Conservation (phyloP, 495 filamentous ascomycete species). For the Trichoderma gamsii region DNA sequence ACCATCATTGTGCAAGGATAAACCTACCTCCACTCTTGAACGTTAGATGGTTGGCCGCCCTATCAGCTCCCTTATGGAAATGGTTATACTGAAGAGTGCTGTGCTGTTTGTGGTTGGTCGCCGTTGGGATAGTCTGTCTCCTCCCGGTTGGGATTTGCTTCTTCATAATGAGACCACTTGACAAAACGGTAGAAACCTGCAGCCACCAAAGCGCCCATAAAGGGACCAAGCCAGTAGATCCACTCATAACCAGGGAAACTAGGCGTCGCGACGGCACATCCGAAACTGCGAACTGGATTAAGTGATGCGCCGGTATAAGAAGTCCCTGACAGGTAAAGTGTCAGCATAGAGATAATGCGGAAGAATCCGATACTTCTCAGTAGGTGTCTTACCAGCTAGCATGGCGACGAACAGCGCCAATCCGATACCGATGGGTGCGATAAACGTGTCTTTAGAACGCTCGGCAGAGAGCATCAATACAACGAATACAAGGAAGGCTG, state of each 20-base stretch:
- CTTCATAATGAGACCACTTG: slow-evolving; percentile 63
- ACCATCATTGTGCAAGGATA: too few relatives aligned
- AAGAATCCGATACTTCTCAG: neutral
- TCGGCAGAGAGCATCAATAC: slow-evolving; percentile 72
- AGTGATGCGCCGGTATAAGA: slow-evolving; percentile 51
- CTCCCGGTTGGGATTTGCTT: slow-evolving; percentile 71
- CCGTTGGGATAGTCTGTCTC: neutral
- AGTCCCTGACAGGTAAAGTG: slow-evolving; percentile 34
- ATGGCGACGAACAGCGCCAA: slow-evolving; percentile 62
- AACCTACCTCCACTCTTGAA: too few relatives aligned
- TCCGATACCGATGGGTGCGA: slow-evolving; percentile 70
- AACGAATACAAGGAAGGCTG: slow-evolving; percentile 61
- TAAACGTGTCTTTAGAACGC: slow-evolving; percentile 66
- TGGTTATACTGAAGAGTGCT: neutral
- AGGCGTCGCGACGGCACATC: slow-evolving; percentile 41
- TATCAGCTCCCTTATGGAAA: neutral
- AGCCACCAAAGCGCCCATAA: slow-evolving; percentile 58
- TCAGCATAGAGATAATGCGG: neutral
- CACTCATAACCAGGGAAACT: slow-evolving; percentile 44
- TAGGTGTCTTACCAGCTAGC: slow-evolving; percentile 44
- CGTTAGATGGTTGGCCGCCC: too few relatives aligned
- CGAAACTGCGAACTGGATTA: slow-evolving; percentile 49
- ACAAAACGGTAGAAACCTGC: slow-evolving; percentile 60
- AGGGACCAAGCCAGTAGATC: slow-evolving; percentile 62
- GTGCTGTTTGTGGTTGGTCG: neutral